A percentile compares a stretch with the other conserved stretches of the same genome.
These are phyloP conservation scores for Zychaea mexicana DNA, from an alignment of 371 early-diverging fungal genomes.

Conservation along the genomic window DNA sequence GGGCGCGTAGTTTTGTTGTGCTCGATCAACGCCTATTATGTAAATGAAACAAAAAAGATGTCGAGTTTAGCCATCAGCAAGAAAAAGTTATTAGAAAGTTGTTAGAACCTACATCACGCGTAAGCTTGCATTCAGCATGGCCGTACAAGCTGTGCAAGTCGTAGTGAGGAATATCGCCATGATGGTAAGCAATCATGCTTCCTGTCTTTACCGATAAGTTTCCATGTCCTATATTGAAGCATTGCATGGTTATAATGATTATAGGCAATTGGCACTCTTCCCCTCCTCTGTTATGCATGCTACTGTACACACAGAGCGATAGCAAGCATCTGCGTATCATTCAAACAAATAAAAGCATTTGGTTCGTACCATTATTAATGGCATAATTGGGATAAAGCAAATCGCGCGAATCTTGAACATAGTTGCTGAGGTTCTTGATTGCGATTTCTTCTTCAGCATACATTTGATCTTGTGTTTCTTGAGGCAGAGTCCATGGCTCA, in stretches of 20 bases:
- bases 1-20: slow-evolving; percentile 55
- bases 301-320: too few relatives aligned
- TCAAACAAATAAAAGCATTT: not conserved
- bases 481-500: slow-evolving; percentile 31
- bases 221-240: slow-evolving; percentile 27
- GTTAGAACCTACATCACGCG: slow-evolving; percentile 45
- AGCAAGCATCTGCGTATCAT: too few relatives aligned
- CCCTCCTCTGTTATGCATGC: too few relatives aligned
- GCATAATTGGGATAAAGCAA: slow-evolving; percentile 39
- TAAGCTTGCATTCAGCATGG: not conserved
- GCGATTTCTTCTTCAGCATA: not conserved
- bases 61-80: too few relatives aligned
- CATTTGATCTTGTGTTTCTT: slow-evolving; percentile 6
- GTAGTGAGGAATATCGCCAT: slow-evolving; percentile 56
- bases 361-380: slow-evolving; percentile 24
- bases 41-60: too few relatives aligned
- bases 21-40: slow-evolving; percentile 22
- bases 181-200: slow-evolving; percentile 54
- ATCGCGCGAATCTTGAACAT: slow-evolving; percentile 24
- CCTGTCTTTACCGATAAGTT: slow-evolving; percentile 59
- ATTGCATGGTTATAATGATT: too few relatives aligned
- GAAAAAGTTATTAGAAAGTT: too few relatives aligned
- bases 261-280: too few relatives aligned
- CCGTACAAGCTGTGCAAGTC: slow-evolving; percentile 72
- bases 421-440: not conserved